A percentile compares a stretch with the other conserved stretches of the same genome.
phyloP scores from a whole-genome alignment of 2,329 filamentous ascomycete genomes.

The Aureobasidium musti region DNA sequence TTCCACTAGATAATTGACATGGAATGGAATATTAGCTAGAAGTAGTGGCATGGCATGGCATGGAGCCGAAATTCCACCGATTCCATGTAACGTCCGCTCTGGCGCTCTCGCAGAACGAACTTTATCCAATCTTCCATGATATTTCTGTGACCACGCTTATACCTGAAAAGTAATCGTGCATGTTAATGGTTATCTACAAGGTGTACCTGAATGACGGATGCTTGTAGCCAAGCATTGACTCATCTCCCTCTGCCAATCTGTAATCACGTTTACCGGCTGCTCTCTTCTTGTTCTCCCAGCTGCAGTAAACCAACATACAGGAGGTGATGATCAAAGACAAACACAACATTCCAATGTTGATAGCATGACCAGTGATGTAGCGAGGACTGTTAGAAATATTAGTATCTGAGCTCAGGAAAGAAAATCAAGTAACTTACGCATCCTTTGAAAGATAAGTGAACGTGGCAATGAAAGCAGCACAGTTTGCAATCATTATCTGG shows the following conservation, averaged over 20 bases:
- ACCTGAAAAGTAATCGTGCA: no score
- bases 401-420: neutral
- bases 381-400: constrained; percentile 36
- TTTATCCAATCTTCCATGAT: neutral
- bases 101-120: no score
- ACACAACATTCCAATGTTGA: constrained; percentile 43
- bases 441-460: constrained; percentile 47
- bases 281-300: constrained; percentile 46
- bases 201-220: constrained; percentile 46
- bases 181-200: neutral
- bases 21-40: no score
- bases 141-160: no score
- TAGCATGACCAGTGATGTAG: constrained; percentile 44
- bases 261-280: constrained; percentile 42
- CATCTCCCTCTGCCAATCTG: constrained; percentile 38
- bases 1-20: no score
- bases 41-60: no score
- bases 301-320: constrained; percentile 41
- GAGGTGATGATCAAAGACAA: constrained; percentile 39
- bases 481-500: constrained; percentile 44
- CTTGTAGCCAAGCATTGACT: constrained; percentile 43
- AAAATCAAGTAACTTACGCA: constrained; percentile 40
- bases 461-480: constrained; percentile 45
- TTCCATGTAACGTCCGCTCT: no score
- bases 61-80: no score